Conservation (phyloP, 2,329 filamentous ascomycete genomes). For the Zymoseptoria passerinii region DNA sequence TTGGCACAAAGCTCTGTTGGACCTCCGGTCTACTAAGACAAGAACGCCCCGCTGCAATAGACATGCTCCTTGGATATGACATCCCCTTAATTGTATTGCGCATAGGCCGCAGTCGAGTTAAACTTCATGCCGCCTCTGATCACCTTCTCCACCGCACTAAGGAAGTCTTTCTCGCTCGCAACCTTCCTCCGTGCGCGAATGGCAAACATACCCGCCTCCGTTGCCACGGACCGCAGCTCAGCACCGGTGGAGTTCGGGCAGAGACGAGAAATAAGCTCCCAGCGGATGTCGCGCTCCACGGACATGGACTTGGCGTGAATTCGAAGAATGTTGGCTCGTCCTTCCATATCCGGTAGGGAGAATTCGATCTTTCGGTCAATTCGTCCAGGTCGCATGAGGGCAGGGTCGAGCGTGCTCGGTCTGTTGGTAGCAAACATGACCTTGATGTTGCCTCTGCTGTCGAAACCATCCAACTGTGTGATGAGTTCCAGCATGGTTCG, state of each 20-base stretch:
- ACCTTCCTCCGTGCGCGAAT: conserved; percentile 94
- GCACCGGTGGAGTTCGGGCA: conserved; percentile 97
- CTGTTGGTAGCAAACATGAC: conserved; percentile 99
- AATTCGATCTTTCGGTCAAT: conserved; percentile 99
- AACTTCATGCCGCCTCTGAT: conserved; percentile 99
- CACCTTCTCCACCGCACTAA: conserved; percentile 97
- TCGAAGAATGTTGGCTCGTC: conserved; percentile 90
- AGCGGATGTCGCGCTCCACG: conserved; percentile 95
- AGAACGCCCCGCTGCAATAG: conserved; percentile 14
- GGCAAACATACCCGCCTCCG: conserved; percentile 97
- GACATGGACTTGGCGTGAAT: conserved; percentile 99
- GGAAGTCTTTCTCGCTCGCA: conserved; percentile 96
- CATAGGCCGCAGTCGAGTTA: conserved; percentile 95
- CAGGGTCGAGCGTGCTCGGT: conserved; percentile 91
- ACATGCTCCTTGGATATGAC: neutral
- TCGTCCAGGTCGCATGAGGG: conserved; percentile 91
- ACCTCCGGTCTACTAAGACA: conserved; percentile 9
- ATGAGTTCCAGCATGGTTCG: conserved; percentile 97
- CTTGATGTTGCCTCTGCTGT: conserved; percentile 95
- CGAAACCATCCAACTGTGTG: conserved; percentile 93
- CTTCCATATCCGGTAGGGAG: conserved; percentile 91
- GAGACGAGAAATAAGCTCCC: conserved; percentile 94
- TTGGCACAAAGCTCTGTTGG: conserved; percentile 14
- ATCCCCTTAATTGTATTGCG: conserved; percentile 83
- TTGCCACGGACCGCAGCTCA: conserved; percentile 91